Conservation (phyloP, 176 grass and related monocot genomes). For the Triticum dicoccoides region DNA sequence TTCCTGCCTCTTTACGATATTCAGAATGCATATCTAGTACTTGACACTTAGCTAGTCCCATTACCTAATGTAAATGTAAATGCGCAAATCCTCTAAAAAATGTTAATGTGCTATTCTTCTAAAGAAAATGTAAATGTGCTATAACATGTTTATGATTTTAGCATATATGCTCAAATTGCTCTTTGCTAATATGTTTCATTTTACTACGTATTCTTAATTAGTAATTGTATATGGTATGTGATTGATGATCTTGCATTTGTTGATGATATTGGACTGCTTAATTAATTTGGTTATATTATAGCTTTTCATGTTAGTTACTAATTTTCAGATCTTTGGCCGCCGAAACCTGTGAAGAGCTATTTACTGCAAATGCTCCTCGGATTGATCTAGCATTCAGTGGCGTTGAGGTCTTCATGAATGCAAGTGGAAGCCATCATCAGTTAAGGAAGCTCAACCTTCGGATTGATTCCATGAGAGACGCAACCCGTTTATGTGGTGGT, state of each 20-base stretch:
- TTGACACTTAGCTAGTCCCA: neutral
- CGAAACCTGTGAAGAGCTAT: conserved; percentile 98
- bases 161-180: neutral
- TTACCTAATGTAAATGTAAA: neutral
- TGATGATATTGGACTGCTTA: conserved; percentile 2
- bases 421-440: conserved; percentile 97
- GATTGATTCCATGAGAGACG: conserved; percentile 89
- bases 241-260: conserved; percentile 3
- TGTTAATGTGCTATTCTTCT: neutral
- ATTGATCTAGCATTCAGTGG: conserved; percentile 85
- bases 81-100: too few relatives aligned
- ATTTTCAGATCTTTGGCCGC: conserved; percentile 71
- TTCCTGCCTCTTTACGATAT: neutral
- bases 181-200: neutral
- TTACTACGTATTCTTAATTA: neutral
- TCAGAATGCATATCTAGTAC: neutral
- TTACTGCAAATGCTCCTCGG: conserved; percentile 76
- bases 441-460: conserved; percentile 96
- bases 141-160: neutral
- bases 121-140: neutral
- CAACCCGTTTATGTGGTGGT: conserved; percentile 81
- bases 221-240: neutral
- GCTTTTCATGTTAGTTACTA: conserved; percentile 9
- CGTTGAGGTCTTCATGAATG: conserved; percentile 91
- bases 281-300: conserved; percentile 3